Evolutionary conservation across 768 basidiomycete species (phyloP).

Genomic region (Vararia minispora): DNA sequence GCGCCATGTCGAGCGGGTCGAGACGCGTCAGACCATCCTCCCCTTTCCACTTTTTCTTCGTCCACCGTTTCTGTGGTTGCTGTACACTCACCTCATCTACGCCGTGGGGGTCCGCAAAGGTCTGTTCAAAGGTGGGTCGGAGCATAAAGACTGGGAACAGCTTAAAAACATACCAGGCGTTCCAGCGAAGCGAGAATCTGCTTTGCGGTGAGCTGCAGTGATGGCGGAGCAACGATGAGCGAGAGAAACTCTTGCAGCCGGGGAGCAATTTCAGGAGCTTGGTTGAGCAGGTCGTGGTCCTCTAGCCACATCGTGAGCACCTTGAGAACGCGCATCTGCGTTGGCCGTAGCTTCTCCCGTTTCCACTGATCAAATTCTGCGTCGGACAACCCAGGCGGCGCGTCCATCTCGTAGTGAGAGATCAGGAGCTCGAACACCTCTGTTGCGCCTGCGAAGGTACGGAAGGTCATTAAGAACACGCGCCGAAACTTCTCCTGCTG

Average conservation of each 20-base stretch:
- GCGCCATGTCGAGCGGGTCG: slow-evolving; percentile 60
- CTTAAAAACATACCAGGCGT: slow-evolving; percentile 30
- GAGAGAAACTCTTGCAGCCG: slow-evolving; percentile 45
- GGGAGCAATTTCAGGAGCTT: slow-evolving; percentile 50
- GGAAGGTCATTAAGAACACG: slow-evolving; percentile 77
- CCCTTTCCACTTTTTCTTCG: slow-evolving; percentile 35
- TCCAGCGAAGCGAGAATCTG: slow-evolving; percentile 42
- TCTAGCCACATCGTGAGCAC: slow-evolving; percentile 53
- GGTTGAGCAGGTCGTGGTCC: slow-evolving; percentile 47
- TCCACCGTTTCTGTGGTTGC: slow-evolving; percentile 19
- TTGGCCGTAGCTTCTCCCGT: slow-evolving; percentile 45
- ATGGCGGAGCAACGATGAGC: slow-evolving; percentile 24
- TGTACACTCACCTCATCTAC: not conserved
- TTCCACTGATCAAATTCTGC: slow-evolving; percentile 57
- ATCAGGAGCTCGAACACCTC: slow-evolving; percentile 59
- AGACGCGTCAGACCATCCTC: slow-evolving; percentile 55
- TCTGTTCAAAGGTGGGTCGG: slow-evolving; percentile 9
- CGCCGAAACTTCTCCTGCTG: slow-evolving; percentile 30
- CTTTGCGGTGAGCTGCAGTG: slow-evolving; percentile 33
- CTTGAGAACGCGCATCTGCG: slow-evolving; percentile 49
- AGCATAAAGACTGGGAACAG: not conserved
- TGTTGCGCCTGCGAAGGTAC: slow-evolving; percentile 64
- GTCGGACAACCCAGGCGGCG: slow-evolving; percentile 31
- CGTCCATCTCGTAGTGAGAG: slow-evolving; percentile 46
- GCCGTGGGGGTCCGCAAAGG: slow-evolving; percentile 8